Conservation (phyloP, 306 rosid species). For the Clitoria ternatea region DNA sequence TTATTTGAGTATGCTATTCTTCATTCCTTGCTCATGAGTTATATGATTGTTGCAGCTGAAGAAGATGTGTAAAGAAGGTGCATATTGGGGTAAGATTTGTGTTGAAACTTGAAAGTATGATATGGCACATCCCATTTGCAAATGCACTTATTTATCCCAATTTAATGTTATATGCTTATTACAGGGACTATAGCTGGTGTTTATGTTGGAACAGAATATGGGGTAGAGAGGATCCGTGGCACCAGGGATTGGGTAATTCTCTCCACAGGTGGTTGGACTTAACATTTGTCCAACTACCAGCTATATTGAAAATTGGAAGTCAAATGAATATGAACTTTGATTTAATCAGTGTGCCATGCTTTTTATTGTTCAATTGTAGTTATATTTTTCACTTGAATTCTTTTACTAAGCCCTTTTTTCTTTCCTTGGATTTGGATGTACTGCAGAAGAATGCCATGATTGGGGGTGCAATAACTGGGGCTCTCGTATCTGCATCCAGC, state of each 20-base stretch:
- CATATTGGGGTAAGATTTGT: constrained; percentile 81
- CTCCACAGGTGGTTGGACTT: constrained; percentile 8
- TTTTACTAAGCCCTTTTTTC: not conserved
- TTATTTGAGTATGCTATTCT: not conserved
- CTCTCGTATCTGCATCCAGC: constrained; percentile 56
- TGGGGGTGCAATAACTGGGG: constrained; percentile 89
- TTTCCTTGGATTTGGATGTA: constrained; percentile 24
- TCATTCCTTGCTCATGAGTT: constrained; percentile 24
- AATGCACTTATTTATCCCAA: not conserved
- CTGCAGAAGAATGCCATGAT: constrained; percentile 90
- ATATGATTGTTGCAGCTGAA: constrained; percentile 66
- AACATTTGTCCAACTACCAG: not conserved
- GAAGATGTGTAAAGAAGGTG: constrained; percentile 97
- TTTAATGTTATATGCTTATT: not conserved
- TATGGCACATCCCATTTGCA: not conserved
- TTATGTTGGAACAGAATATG: constrained; percentile 81
- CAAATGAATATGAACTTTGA: not conserved
- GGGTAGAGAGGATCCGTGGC: constrained; percentile 71
- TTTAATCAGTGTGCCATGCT: not conserved
- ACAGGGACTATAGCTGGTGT: constrained; percentile 77
- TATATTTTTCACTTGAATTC: constrained; percentile 5
- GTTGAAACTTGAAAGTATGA: not conserved
- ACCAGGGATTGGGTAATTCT: constrained; percentile 83
- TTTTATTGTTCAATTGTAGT: not conserved
- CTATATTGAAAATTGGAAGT: not conserved